Base-by-base conservation (phyloP, 148 eudicot genomes). In the Arctostaphylos glauca region DNA sequence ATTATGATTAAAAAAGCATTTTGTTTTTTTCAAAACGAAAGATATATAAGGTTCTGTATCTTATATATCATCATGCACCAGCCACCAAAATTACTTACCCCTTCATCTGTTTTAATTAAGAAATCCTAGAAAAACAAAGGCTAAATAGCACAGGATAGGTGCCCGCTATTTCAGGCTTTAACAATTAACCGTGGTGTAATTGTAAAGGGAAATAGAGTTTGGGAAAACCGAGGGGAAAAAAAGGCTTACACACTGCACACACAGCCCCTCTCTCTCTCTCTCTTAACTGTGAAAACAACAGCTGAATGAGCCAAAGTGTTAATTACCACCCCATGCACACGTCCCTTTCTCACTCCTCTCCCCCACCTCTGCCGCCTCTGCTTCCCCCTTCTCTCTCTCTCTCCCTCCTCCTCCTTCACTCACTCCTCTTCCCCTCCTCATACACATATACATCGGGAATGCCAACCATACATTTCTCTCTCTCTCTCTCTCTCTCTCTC, bases 301-400 rank as follows among this genome's bases (percentile, higher is more conserved):
- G 88, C 50, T 90, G 94, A 88, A 88, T 88, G 92, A 87, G 85
- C 62, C 83, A 90, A 86, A 87, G 89, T 81, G 15, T 85, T 87
- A 90, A 90, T 86, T 70, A 85, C 78, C 49, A 4, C 86, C 31
- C 75, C 85, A 83, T 83, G 85, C 85, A 94, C 85, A 89, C 86
- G 97, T 94, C 98, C 87, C 85, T 93, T 88, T 94, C 98, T 89
- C 81, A 67, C 80, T 86, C 77, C 91, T 84, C 77, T 84, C 93
- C 90, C 91, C 94, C 91, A 88, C 90, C 91, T 90, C 97, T 89
- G 91, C 92, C 97, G 93, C 92, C 85, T 86, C 90, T 80, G 74
- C 79, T 71, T 12, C 85, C n/a, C n/a, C n/a, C n/a, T n/a, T n/a
- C n/a, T n/a, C n/a, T n/a, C n/a, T n/a, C n/a, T n/a, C n/a, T 50